phyloP scores from a whole-genome alignment of 768 basidiomycete genomes.

The Leccinum barrowsii region DNA sequence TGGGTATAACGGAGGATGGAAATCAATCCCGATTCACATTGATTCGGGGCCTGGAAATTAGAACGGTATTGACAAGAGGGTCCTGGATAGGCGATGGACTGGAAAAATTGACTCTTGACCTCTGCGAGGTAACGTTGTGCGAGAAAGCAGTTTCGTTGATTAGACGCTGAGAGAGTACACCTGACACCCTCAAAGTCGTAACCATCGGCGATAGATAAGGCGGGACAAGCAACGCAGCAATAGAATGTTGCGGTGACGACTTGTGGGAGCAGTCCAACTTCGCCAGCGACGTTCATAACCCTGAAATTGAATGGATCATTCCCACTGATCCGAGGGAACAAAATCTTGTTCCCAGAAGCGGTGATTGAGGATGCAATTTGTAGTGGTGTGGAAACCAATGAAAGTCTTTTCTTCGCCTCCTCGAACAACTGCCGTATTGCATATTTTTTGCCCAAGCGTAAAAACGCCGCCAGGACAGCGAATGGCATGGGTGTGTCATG shows the following conservation, averaged over 20 bases:
- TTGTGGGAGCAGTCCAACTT: slow-evolving; percentile 5
- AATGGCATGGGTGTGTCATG: slow-evolving; percentile 9
- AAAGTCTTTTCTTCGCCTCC: slow-evolving; percentile 7
- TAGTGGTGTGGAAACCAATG: not conserved
- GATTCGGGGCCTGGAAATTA: not conserved
- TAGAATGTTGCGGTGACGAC: not conserved
- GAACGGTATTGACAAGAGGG: not conserved
- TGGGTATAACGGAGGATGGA: not conserved
- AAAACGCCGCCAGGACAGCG: slow-evolving; percentile 6
- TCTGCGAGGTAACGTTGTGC: not conserved
- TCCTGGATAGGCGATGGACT: not conserved
- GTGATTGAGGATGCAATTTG: not conserved
- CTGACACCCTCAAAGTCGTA: slow-evolving; percentile 3
- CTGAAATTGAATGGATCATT: slow-evolving; percentile 11
- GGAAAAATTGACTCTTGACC: not conserved
- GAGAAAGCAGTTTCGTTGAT: not conserved
- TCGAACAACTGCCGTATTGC: slow-evolving; percentile 7
- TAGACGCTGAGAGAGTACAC: not conserved
- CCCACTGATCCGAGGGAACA: slow-evolving; percentile 9
- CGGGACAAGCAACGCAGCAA: slow-evolving; percentile 9
- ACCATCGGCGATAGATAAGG: slow-evolving; percentile 3
- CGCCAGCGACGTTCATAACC: slow-evolving; percentile 13
- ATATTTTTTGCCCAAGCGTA: slow-evolving; percentile 17
- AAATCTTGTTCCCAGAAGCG: not conserved
- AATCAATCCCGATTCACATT: not conserved